phyloP scores from a whole-genome alignment of 163 green algal species.

The Smithsoniella earleae region DNA sequence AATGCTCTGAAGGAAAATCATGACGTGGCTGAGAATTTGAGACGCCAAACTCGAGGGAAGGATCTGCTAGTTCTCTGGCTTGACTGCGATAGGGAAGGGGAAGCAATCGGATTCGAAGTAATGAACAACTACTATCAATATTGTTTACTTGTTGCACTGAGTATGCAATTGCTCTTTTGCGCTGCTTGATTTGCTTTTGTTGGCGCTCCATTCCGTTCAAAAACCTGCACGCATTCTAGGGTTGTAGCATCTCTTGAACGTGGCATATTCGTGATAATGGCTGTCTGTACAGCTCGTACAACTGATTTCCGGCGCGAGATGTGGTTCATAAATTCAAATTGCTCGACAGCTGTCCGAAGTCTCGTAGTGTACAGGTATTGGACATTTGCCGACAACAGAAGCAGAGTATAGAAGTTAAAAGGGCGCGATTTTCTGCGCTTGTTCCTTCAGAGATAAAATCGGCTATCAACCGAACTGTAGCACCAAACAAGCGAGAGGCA shows the following conservation, averaged over 20 bases:
- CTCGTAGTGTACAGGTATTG: conserved; percentile 50
- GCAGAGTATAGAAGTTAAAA: conserved; percentile 52
- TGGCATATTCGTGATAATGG: neutral
- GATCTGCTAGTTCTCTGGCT: conserved; percentile 94
- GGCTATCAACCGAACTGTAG: conserved; percentile 49
- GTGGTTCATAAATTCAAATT: no score
- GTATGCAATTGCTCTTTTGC: neutral
- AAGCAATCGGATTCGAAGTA: conserved; percentile 98
- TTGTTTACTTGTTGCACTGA: neutral
- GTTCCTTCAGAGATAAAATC: conserved; percentile 59
- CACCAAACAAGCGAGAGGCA: conserved; percentile 68
- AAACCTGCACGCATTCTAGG: neutral
- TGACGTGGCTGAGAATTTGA: conserved; percentile 64
- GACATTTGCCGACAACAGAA: conserved; percentile 66
- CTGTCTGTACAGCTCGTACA: neutral
- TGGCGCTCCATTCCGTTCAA: no score
- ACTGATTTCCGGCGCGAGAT: no score
- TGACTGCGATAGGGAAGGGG: conserved; percentile 95
- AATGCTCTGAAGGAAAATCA: conserved; percentile 56
- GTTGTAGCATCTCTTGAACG: neutral
- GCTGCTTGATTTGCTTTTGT: neutral
- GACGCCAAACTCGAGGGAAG: conserved; percentile 53
- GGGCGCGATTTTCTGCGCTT: conserved; percentile 76
- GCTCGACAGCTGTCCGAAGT: neutral
- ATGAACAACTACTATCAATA: no score